Conservation (phyloP, 805 yeast genomes). For the Saccharomycopsis vini region DNA sequence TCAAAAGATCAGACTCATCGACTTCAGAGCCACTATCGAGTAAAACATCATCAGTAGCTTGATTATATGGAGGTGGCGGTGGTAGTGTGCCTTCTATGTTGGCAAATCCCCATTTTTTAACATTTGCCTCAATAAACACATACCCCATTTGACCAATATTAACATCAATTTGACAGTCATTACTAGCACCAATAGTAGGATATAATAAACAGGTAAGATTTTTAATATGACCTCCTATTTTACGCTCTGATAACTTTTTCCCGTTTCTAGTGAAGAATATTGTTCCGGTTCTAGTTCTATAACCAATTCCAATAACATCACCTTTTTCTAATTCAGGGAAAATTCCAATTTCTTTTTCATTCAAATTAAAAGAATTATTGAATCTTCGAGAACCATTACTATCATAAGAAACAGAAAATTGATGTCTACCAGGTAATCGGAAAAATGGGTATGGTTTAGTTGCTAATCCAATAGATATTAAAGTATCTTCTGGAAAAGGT, state of each 20-base stretch:
- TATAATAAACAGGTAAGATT: conserved; percentile 38
- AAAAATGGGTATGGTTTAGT: conserved; percentile 90
- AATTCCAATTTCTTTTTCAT: conserved; percentile 37
- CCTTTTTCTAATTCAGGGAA: conserved; percentile 64
- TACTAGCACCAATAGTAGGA: conserved; percentile 85
- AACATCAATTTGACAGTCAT: conserved; percentile 75
- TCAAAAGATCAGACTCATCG: conserved; percentile 35
- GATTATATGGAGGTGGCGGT: conserved; percentile 90
- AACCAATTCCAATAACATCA: conserved; percentile 90
- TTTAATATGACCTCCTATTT: conserved; percentile 69
- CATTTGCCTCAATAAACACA: conserved; percentile 87
- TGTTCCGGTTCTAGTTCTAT: conserved; percentile 72
- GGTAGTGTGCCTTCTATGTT: conserved; percentile 76
- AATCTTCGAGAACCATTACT: conserved; percentile 72
- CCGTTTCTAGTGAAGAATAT: conserved; percentile 94
- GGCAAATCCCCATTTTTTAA: conserved; percentile 94
- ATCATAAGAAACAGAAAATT: conserved; percentile 79
- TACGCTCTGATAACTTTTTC: conserved; percentile 73
- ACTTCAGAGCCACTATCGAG: conserved; percentile 39
- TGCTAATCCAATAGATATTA: conserved; percentile 71
- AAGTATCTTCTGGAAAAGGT: conserved; percentile 41
- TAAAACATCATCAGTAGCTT: conserved; percentile 67
- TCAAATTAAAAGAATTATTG: conserved; percentile 61
- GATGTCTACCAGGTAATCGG: conserved; percentile 86
- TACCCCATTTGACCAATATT: conserved; percentile 86